A percentile compares a stretch with the other conserved stretches of the same genome.
These are phyloP conservation scores for Microcyclospora pomicola DNA, from an alignment of 2,329 filamentous ascomycete genomes.

Conservation along the genomic window DNA sequence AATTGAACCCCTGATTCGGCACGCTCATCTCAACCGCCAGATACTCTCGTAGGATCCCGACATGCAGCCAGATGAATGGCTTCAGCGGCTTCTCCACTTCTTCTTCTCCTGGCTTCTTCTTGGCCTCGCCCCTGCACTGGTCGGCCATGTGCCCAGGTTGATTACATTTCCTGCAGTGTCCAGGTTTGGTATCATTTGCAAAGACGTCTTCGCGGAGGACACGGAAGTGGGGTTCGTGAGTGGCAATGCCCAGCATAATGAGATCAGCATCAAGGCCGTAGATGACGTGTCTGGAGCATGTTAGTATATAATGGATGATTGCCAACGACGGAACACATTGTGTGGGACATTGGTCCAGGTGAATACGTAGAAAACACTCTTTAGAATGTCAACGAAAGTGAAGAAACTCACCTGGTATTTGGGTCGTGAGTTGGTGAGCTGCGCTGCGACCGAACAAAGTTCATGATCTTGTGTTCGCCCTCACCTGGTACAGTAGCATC, in stretches of 20 bases:
- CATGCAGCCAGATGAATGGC: conserved; percentile 97
- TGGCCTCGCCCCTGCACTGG: conserved; percentile 67
- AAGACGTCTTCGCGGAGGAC: conserved; percentile 96
- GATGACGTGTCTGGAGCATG: conserved; percentile 61
- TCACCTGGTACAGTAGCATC: conserved; percentile 96
- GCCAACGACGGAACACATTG: conserved; percentile 1
- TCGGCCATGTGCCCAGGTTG: conserved; percentile 83
- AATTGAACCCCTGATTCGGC: conserved; percentile 68
- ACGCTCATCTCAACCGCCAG: conserved; percentile 79
- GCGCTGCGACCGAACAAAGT: conserved; percentile 88
- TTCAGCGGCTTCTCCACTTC: conserved; percentile 75
- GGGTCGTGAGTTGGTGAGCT: conserved; percentile 83
- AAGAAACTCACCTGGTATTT: conserved; percentile 47
- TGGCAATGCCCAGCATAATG: conserved; percentile 95
- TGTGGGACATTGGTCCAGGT: not conserved
- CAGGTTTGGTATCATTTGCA: conserved; percentile 69
- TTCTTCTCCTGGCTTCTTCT: conserved; percentile 59
- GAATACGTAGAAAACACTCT: too few relatives aligned
- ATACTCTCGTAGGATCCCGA: conserved; percentile 83
- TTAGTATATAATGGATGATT: not conserved
- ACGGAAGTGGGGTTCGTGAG: conserved; percentile 93
- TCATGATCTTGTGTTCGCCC: conserved; percentile 99
- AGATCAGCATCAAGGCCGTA: conserved; percentile 96
- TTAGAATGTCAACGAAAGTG: not conserved
- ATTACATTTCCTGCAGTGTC: conserved; percentile 76